Evolutionary conservation across 352 stramenopile genomes (phyloP), one percentile per base, ranked within the genome.

Genomic region (Sclerospora graminicola): DNA sequence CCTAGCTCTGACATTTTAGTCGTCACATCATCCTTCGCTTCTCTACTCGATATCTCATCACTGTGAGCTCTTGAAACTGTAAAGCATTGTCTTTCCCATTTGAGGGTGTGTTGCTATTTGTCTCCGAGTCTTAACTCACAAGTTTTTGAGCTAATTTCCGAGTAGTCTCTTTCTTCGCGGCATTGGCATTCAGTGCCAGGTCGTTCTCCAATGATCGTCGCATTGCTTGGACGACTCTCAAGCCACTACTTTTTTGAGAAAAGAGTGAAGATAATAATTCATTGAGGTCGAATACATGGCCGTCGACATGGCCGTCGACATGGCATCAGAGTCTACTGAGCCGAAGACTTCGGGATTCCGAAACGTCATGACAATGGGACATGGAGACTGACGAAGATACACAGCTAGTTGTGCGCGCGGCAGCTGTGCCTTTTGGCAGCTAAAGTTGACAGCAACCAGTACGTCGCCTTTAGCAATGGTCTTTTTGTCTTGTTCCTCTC

Each of bases 231-330:
- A 72, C 5, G 77, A 68, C 14, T 68, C 77, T 34, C 77, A 72
- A 0, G 67, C 54, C 7, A 63, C 51, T 14, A 82, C 69, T 34
- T 66, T 64, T 21, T 57, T 64, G 21, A 57, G 34, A 27, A 54
- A 57, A 4, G 44, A 14, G 10, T 65, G 55, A 4, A 55, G 45
- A 35, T 66, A 38, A 43, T 84, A 82, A 30, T 89, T 73, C 31
- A 62, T 57, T 33, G 73, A 84, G 21, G 68, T 39, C 13, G 77
- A 73, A 39, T 84, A 89, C 66, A 89, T 83, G 18, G 77, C n/a
- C n/a, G n/a, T n/a, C n/a, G n/a, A n/a, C n/a, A n/a, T n/a, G n/a
- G n/a, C 77, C 0, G 77, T 89, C 4, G 63, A 74, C 41, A 84
- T 54, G 14, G 69, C 62, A 13, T 63, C 61, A 31, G 73, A 86